Base-by-base conservation (phyloP, 176 grass and related monocot species). In the Canna indica region DNA sequence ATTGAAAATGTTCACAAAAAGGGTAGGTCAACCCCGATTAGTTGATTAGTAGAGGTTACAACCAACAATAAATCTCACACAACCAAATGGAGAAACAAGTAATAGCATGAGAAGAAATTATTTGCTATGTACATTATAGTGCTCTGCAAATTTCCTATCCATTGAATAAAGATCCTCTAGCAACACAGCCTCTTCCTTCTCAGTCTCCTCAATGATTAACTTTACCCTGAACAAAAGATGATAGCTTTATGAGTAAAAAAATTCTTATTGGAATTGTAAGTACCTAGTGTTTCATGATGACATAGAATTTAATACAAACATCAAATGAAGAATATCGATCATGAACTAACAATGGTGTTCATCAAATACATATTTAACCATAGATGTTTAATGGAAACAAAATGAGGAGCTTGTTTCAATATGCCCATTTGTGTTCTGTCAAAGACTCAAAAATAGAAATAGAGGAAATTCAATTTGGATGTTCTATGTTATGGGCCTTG, bases 91-190 rank as follows among this genome's bases (percentile, higher is more conserved):
- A 44, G 42, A 26, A 69, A 42, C 33, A 82, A 48, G 36, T 62
- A 48, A 36, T 29, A 32, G 5, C 12, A 29, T 73, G 44, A 44
- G 28, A 28, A 66, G 41, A 63, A 44, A 56, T 5, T 44, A 74
- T 7, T 63, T 47, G 53, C 26, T 72, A 80, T 72, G 39, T 85
- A 97, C 94, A 84, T 81, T 97, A 47, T 92, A 97, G 76, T 92
- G 94, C 81, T 97, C 94, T 80, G 83, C 79, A 87, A 92, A 97
- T 83, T 97, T 97, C 67, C 89, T 97, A 48, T 97, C 86, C 94
- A 97, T 97, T 27, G 89, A 97, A 83, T 90, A 77, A 74, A 92
- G 89, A 80, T 97, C 89, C 16, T 97, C 86, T 15, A 92, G 80
- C 65, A 92, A 67, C 85, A 79, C 75, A 68, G 86, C 82, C 33